Percentiles rank a stretch among this genome's conserved stretches.
Conservation (phyloP, 495 filamentous ascomycete genomes). For the Tuber calosporum region DNA sequence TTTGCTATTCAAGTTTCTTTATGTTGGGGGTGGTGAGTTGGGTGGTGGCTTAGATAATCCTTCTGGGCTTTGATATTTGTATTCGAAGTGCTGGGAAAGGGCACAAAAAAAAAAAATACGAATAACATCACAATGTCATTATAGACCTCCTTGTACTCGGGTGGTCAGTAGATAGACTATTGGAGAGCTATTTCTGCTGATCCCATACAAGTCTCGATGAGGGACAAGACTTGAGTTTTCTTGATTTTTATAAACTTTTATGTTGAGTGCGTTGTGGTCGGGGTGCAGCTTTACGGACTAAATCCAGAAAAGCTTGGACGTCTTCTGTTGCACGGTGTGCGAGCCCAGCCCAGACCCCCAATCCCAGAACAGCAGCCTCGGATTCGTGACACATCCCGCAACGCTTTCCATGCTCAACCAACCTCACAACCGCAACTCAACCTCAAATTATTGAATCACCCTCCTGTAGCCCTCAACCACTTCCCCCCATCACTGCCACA, state of each 20-base stretch:
- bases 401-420: background rate
- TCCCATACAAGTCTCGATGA: background rate
- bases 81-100: background rate
- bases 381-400: background rate
- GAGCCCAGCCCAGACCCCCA: background rate
- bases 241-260: background rate
- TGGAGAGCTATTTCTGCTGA: background rate
- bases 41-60: background rate
- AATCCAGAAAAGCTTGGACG: background rate
- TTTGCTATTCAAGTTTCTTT: background rate
- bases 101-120: background rate
- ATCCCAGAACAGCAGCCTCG: background rate
- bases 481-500: background rate
- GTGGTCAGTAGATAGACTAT: background rate
- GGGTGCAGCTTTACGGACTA: background rate
- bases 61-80: background rate
- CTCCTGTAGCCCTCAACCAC: background rate
- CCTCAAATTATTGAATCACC: background rate
- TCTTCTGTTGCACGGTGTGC: background rate
- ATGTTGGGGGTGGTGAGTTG: background rate
- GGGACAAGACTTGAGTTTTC: background rate
- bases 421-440: background rate
- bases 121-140: slow-evolving; percentile 6
- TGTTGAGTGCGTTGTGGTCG: background rate
- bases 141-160: background rate